Conservation (phyloP, 192 early-diverging fungal species). For the Allomyces arbusculus region DNA sequence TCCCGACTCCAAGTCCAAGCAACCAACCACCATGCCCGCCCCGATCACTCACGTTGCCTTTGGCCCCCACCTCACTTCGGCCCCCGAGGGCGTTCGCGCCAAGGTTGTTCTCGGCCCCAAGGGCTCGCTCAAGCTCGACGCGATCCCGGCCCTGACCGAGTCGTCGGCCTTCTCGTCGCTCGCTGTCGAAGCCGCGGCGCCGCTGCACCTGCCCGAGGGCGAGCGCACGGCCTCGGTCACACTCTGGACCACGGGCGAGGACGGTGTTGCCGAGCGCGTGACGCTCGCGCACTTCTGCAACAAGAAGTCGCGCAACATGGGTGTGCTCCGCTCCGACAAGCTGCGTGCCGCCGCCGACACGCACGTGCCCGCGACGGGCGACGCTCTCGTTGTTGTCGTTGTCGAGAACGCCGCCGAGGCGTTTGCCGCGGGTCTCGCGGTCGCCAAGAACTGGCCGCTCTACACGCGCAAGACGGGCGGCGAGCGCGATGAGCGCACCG, state of each 20-base stretch:
- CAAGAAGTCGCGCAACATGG: slow-evolving; percentile 14
- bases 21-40: too few species aligned
- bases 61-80: too few species aligned
- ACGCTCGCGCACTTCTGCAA: slow-evolving; percentile 2
- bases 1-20: too few species aligned
- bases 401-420: slow-evolving; percentile 3
- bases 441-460: slow-evolving; percentile 5
- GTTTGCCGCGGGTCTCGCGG: slow-evolving; percentile 1
- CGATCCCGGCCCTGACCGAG: background rate
- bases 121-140: background rate
- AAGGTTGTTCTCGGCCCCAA: slow-evolving; percentile 3
- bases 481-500: background rate
- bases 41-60: too few species aligned
- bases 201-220: background rate
- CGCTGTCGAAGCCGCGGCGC: background rate
- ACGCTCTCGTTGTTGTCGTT: slow-evolving; percentile 2
- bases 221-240: background rate
- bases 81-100: background rate
- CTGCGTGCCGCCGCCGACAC: slow-evolving; percentile 10
- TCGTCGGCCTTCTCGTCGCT: background rate
- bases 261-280: background rate
- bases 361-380: slow-evolving; percentile 7
- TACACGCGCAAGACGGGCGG: slow-evolving; percentile 11
- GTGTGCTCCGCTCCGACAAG: slow-evolving; percentile 15
- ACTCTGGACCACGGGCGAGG: background rate